Conservation (phyloP, 2,329 filamentous ascomycete species). For the Aspergillus neotritici region DNA sequence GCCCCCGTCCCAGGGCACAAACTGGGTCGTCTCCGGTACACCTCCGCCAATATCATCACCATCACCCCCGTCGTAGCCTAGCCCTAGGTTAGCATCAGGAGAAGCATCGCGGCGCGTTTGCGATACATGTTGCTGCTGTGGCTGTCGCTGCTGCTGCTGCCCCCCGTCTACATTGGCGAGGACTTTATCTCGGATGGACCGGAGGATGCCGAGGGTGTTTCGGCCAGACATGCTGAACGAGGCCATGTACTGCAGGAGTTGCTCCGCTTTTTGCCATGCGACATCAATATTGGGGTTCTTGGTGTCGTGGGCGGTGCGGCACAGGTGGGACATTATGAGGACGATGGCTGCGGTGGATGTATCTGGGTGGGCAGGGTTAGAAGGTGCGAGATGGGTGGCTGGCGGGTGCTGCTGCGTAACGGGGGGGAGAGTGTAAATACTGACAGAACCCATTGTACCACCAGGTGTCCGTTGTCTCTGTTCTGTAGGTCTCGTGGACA, state of each 20-base stretch:
- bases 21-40: no score
- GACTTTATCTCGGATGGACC: conserved; percentile 9
- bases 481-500: conserved; percentile 25
- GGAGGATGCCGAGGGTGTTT: conserved; percentile 27
- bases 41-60: no score
- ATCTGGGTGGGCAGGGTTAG: conserved; percentile 15
- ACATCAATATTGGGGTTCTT: conserved; percentile 17
- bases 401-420: neutral
- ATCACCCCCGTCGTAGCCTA: no score
- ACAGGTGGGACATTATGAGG: conserved; percentile 26
- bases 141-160: no score
- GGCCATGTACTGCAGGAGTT: conserved; percentile 23
- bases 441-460: conserved; percentile 40
- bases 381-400: no score
- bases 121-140: no score
- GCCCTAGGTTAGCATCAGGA: no score
- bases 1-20: neutral
- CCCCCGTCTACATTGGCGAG: no score
- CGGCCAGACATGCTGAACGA: conserved; percentile 25
- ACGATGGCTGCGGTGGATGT: conserved; percentile 29
- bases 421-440: no score
- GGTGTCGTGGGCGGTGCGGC: conserved; percentile 16
- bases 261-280: conserved; percentile 25
- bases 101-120: no score
- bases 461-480: conserved; percentile 27